A percentile compares a stretch with the other conserved stretches of the same genome.
Evolutionary conservation across 1,139 yeast genomes (phyloP).

Genomic region (Candida freyschussii): DNA sequence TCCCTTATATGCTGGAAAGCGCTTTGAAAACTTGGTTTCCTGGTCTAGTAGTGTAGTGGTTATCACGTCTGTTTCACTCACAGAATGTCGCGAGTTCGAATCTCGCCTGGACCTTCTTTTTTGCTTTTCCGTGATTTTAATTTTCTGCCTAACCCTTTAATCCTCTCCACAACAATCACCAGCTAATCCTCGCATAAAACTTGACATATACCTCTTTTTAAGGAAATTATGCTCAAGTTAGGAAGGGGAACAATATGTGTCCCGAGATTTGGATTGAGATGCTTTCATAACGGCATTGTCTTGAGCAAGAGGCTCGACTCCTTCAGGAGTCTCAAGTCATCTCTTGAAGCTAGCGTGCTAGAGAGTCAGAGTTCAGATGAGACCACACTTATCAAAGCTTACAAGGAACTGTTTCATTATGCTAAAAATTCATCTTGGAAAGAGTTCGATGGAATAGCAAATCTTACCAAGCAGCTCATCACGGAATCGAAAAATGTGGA

Average conservation of each 20-base stretch:
- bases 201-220: no score
- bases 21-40: not conserved
- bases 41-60: slow-evolving; percentile 32
- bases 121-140: not conserved
- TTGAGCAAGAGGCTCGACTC: slow-evolving; percentile 3
- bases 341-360: slow-evolving; percentile 2
- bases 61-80: slow-evolving; percentile 31
- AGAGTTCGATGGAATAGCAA: slow-evolving; percentile 4
- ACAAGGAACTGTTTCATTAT: slow-evolving; percentile 10
- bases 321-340: slow-evolving; percentile 2
- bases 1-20: no score
- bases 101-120: slow-evolving; percentile 29
- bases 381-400: not conserved
- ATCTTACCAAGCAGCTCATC: slow-evolving; percentile 10
- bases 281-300: not conserved
- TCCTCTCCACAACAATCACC: no score
- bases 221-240: no score
- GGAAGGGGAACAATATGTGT: no score
- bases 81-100: slow-evolving; percentile 33
- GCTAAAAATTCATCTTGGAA: slow-evolving; percentile 4
- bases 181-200: no score
- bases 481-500: slow-evolving; percentile 14
- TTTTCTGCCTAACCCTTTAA: no score
- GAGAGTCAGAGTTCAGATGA: slow-evolving; percentile 1
- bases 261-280: not conserved